Conservation (phyloP, 768 basidiomycete species). For the Suillus subaureus region DNA sequence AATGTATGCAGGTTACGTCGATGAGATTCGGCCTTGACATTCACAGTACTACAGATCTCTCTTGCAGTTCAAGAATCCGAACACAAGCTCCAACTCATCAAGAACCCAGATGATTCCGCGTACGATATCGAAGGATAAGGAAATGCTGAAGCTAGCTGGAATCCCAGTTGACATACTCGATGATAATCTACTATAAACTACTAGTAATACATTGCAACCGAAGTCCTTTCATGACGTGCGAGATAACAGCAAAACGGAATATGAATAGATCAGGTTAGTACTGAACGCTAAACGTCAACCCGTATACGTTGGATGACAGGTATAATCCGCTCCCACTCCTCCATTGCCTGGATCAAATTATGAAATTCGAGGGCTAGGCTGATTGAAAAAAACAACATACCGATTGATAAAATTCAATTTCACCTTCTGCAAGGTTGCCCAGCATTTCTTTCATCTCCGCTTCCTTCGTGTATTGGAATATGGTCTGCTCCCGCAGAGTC, state of each 20-base stretch:
- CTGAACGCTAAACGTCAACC: conserved; percentile 71
- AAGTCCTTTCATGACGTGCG: conserved; percentile 15
- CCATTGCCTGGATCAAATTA: conserved; percentile 68
- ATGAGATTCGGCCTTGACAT: neutral
- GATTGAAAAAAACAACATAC: conserved; percentile 42
- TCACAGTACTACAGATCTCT: conserved; percentile 52
- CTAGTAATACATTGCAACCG: conserved; percentile 14
- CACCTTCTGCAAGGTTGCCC: conserved; percentile 85
- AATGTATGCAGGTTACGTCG: conserved; percentile 45
- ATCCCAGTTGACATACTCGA: neutral
- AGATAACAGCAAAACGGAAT: conserved; percentile 16
- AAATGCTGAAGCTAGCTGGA: conserved; percentile 10
- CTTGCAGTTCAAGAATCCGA: conserved; percentile 81
- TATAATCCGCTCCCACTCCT: conserved; percentile 96
- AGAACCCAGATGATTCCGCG: conserved; percentile 7
- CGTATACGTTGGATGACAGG: conserved; percentile 92
- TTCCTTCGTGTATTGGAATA: conserved; percentile 90
- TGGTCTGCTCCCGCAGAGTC: conserved; percentile 85
- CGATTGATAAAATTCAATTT: conserved; percentile 92
- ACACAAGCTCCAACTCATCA: conserved; percentile 51
- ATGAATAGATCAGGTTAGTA: conserved; percentile 18
- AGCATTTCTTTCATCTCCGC: conserved; percentile 98
- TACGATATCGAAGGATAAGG: conserved; percentile 16
- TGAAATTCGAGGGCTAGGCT: conserved; percentile 9
- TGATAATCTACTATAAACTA: conserved; percentile 9